Percentiles rank a stretch among this genome's conserved stretches.
Conservation (phyloP, 2,329 filamentous ascomycete genomes). For the Xylariomycetidae sp. region DNA sequence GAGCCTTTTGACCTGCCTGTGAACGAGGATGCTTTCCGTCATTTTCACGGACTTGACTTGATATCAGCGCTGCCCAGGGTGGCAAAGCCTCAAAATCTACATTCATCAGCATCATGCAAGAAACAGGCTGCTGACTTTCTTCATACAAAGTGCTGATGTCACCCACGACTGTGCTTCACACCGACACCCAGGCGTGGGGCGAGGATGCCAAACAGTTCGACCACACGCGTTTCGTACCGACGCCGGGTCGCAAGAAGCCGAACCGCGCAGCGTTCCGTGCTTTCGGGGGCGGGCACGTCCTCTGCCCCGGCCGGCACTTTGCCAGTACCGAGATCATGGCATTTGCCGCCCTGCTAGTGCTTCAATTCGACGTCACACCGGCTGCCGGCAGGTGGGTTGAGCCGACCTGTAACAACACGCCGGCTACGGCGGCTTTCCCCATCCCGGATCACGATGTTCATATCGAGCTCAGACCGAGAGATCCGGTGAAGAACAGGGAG, state of each 20-base stretch:
- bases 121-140: no score
- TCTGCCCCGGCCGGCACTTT: slow-evolving; percentile 15
- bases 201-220: slow-evolving; percentile 8
- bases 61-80: no score
- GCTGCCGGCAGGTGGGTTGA: slow-evolving; percentile 14
- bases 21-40: no score
- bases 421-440: slow-evolving; percentile 14
- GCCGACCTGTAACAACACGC: slow-evolving; percentile 17
- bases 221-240: slow-evolving; percentile 8
- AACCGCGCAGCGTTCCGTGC: slow-evolving; percentile 9
- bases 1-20: no score
- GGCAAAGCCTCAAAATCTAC: no score
- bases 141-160: no score
- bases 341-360: slow-evolving; percentile 7
- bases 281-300: slow-evolving; percentile 7
- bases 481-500: slow-evolving; percentile 9
- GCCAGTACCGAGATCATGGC: slow-evolving; percentile 15
- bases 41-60: no score
- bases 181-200: slow-evolving; percentile 9
- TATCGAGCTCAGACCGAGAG: slow-evolving; percentile 14
- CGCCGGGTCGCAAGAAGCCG: slow-evolving; percentile 3
- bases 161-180: no score
- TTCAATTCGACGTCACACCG: slow-evolving; percentile 13
- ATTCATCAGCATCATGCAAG: no score
- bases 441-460: slow-evolving; percentile 19